These are phyloP conservation scores for Candida albicans DNA, from an alignment of 1,139 yeast species.

Conservation along the genomic window DNA sequence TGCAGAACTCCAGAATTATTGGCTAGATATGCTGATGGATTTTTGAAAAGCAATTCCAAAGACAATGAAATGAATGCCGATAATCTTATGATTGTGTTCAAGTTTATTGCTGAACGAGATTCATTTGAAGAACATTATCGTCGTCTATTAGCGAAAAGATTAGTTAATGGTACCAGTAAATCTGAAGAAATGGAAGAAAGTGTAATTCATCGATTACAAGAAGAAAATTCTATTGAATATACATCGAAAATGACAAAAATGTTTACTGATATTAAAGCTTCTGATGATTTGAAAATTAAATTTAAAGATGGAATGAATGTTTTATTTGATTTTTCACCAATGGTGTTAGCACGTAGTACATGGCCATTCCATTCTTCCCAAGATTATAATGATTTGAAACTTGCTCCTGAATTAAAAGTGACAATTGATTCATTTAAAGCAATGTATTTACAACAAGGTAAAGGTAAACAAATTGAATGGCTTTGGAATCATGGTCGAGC, in stretches of 20 bases:
- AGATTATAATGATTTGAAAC: constrained; percentile 43
- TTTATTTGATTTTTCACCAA: constrained; percentile 69
- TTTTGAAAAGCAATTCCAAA: constrained; percentile 73
- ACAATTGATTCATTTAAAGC: constrained; percentile 69
- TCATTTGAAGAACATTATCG: constrained; percentile 93
- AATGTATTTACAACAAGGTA: constrained; percentile 73
- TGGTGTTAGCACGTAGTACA: constrained; percentile 81
- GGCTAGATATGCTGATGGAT: constrained; percentile 84
- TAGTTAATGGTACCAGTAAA: constrained; percentile 81
- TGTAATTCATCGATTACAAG: constrained; percentile 83
- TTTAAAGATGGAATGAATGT: constrained; percentile 51
- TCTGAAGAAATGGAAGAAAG: constrained; percentile 85
- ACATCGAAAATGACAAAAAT: constrained; percentile 92
- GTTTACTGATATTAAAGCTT: constrained; percentile 93
- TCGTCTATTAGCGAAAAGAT: constrained; percentile 82
- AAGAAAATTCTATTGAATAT: constrained; percentile 89
- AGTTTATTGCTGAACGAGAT: constrained; percentile 90
- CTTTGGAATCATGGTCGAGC: constrained; percentile 94
- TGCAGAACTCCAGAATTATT: constrained; percentile 85
- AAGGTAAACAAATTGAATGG: constrained; percentile 91
- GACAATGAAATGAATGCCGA: constrained; percentile 78
- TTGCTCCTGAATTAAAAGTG: constrained; percentile 55
- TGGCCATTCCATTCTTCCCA: constrained; percentile 71
- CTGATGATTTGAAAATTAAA: constrained; percentile 69
- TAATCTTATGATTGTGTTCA: constrained; percentile 84